These are phyloP conservation scores for Apiospora sp. DNA, from an alignment of 2,329 filamentous ascomycete species.

Conservation along the genomic window DNA sequence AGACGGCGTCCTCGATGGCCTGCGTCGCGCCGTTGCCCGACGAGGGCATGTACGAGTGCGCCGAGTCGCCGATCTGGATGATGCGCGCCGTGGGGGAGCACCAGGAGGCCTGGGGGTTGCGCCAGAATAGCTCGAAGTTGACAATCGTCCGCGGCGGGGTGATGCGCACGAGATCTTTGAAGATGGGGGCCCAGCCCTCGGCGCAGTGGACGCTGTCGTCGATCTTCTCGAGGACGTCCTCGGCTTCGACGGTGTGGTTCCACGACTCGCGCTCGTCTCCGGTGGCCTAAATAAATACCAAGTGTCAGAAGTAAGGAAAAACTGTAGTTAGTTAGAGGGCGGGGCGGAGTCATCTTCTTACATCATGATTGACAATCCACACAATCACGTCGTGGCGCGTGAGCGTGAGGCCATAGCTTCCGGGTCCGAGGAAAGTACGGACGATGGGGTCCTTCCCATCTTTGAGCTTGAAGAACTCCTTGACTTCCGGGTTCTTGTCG, in stretches of 20 bases:
- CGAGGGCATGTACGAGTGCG: conserved; percentile 46
- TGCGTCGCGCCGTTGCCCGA: conserved; percentile 47
- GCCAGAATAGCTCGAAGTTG: conserved; percentile 47
- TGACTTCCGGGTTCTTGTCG: conserved; percentile 41
- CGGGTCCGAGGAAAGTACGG: conserved; percentile 53
- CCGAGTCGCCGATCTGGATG: conserved; percentile 46
- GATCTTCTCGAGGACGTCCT: conserved; percentile 42
- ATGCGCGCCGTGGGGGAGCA: conserved; percentile 40
- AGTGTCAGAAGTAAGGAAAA: not conserved
- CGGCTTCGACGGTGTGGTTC: conserved; percentile 44
- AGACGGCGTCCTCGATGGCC: conserved; percentile 47
- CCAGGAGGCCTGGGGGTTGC: conserved; percentile 44
- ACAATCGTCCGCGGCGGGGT: conserved; percentile 46
- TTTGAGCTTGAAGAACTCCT: conserved; percentile 51
- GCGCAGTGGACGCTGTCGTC: conserved; percentile 18
- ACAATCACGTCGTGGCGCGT: conserved; percentile 45
- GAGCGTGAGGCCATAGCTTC: conserved; percentile 48
- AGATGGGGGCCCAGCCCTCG: conserved; percentile 27
- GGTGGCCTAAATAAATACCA: conserved; percentile 23
- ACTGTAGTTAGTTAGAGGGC: too few relatives aligned
- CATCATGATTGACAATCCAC: conserved; percentile 50
- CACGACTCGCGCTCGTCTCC: conserved; percentile 47
- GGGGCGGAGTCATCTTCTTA: conserved; percentile 25
- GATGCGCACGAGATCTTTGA: conserved; percentile 32
- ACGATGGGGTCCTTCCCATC: conserved; percentile 50